Base-by-base conservation (phyloP, 1,284 basidiomycete species). In the Earliella scabrosa region DNA sequence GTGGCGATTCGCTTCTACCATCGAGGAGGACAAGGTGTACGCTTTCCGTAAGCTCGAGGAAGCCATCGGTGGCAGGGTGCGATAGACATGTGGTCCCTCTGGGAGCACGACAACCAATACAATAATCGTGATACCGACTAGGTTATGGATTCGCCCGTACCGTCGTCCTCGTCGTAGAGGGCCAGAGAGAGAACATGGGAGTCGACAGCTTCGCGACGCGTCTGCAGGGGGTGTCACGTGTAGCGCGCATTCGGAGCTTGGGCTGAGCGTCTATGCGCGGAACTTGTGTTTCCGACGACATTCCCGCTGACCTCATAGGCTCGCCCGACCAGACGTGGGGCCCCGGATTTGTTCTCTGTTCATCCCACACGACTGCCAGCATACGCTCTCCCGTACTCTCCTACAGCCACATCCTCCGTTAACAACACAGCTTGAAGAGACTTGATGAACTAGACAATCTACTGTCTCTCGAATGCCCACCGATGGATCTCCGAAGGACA, bases 401-500 rank as follows among this genome's bases (percentile, higher is more conserved):
- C 29, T 10, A n/a, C 29, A 38, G 18, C 35, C 14, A 38, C 35
- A 18, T 34, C 16, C 35, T 38, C 2, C 8, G 21, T 16, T 20
- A n/a, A 24, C 39, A 8, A n/a, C 11, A 13, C 13, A 18, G n/a
- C n/a, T n/a, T n/a, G n/a, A n/a, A n/a, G n/a, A 24, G 23, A 10
- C 32, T 36, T 10, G 7, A 36, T 35, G 20, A 47, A 27, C 23
- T 24, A 27, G 26, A 38, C 6, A 20, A n/a, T 6, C 13, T 18
- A 8, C 7, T 18, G 13, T 47, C 31, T 50, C 60, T 68, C 82
- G 78, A 79, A 86, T 87, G 85, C 82, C 79, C 82, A 72, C 85
- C 68, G 77, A 87, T 84, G 82, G 71, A 45, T 55, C 66, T 44
- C 20, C 16, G 24, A 24, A 63, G 27, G 66, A 91, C 76, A 89